Conservation (phyloP, 2,329 filamentous ascomycete genomes). For the Dryadomyces sulphureus region DNA sequence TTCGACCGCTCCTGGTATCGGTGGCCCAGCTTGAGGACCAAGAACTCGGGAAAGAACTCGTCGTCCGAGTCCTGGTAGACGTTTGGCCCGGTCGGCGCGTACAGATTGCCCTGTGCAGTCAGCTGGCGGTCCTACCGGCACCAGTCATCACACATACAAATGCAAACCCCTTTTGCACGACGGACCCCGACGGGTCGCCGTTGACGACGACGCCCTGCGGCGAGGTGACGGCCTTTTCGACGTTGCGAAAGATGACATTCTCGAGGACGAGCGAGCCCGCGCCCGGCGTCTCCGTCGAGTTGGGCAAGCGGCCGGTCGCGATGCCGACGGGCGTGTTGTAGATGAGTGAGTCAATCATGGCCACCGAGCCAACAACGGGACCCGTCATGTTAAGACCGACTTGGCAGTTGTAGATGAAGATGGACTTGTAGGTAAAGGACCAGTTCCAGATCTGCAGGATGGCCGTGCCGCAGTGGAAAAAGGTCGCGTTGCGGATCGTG, state of each 20-base stretch:
- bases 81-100: constrained; percentile 31
- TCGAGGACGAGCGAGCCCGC: constrained; percentile 31
- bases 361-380: constrained; percentile 58
- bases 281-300: constrained; percentile 18
- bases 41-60: constrained; percentile 28
- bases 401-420: constrained; percentile 46
- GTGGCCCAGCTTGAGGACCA: constrained; percentile 34
- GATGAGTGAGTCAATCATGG: constrained; percentile 61
- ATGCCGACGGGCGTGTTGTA: constrained; percentile 59
- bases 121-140: not conserved
- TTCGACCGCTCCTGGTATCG: constrained; percentile 60
- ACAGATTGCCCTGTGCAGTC: constrained; percentile 45
- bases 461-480: constrained; percentile 49
- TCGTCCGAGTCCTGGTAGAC: constrained; percentile 29
- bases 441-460: constrained; percentile 64
- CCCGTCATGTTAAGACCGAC: constrained; percentile 55
- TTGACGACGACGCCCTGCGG: constrained; percentile 30
- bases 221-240: constrained; percentile 27
- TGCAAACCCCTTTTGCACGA: constrained; percentile 39
- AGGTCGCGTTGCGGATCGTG: constrained; percentile 52
- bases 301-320: constrained; percentile 37
- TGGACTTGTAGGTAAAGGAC: constrained; percentile 59
- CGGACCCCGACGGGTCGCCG: constrained; percentile 29
- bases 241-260: constrained; percentile 29
- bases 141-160: constrained; percentile 10